Percentiles rank a stretch among this genome's conserved stretches.
Conservation (phyloP, 768 basidiomycete species). For the Auriscalpium vulgare region DNA sequence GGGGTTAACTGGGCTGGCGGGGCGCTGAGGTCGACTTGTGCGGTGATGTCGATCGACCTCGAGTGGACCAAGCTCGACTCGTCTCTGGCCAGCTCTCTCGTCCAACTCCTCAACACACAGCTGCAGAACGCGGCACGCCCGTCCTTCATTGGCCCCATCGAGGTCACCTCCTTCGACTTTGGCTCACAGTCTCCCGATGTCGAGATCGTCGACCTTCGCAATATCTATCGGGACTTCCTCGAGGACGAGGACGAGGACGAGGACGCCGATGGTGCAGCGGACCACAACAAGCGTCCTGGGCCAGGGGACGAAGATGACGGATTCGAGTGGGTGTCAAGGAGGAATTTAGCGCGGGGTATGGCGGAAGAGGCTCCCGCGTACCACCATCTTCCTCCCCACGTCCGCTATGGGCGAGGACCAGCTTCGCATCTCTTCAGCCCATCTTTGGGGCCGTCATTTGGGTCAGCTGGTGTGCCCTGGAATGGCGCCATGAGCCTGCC, state of each 20-base stretch:
- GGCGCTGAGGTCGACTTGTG: neutral
- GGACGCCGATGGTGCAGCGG: conserved; percentile 15
- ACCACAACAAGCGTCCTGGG: conserved; percentile 11
- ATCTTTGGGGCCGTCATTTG: conserved; percentile 20
- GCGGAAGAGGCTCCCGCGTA: conserved; percentile 46
- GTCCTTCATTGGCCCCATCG: conserved; percentile 90
- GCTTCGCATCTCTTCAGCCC: conserved; percentile 34
- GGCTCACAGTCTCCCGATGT: conserved; percentile 77
- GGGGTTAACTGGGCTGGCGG: neutral
- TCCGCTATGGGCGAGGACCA: conserved; percentile 55
- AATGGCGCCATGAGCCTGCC: conserved; percentile 4
- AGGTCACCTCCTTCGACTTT: conserved; percentile 81
- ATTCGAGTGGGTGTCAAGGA: conserved; percentile 75
- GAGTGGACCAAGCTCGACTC: conserved; percentile 84
- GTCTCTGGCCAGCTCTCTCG: conserved; percentile 58
- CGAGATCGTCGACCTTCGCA: conserved; percentile 84
- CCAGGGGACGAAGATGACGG: conserved; percentile 52
- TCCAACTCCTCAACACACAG: conserved; percentile 72
- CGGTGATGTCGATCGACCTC: conserved; percentile 84
- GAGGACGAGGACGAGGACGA: conserved; percentile 60
- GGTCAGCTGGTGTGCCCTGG: neutral
- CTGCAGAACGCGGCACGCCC: conserved; percentile 68
- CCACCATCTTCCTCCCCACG: conserved; percentile 65
- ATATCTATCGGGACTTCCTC: conserved; percentile 92
- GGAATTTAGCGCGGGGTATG: conserved; percentile 48